phyloP scores from a whole-genome alignment of 192 early-diverging fungal genomes.

The Cetraspora pellucida region DNA sequence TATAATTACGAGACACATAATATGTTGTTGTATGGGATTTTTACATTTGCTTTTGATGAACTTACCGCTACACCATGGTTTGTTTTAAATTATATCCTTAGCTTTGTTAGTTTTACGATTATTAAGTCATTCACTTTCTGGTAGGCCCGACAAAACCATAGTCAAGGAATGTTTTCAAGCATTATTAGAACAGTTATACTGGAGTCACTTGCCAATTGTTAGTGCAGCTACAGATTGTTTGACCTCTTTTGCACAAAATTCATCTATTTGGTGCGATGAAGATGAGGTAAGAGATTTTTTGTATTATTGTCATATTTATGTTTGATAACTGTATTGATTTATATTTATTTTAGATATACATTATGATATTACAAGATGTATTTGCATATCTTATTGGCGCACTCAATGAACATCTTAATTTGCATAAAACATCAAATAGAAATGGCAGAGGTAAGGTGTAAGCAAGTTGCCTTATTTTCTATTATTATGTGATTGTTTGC shows the following conservation, averaged over 20 bases:
- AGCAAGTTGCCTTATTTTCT: not conserved
- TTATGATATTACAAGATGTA: constrained; percentile 60
- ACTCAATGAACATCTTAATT: constrained; percentile 66
- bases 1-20: constrained; percentile 42
- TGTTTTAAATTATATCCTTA: not conserved
- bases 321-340: not conserved
- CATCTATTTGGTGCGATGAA: constrained; percentile 53
- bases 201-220: constrained; percentile 60
- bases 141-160: constrained; percentile 30
- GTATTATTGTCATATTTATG: constrained; percentile 2
- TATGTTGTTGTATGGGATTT: constrained; percentile 45
- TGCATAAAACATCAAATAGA: constrained; percentile 43
- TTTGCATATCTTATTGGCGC: constrained; percentile 69
- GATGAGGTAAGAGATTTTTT: constrained; percentile 48
- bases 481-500: not conserved
- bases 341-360: constrained; percentile 10
- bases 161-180: constrained; percentile 65
- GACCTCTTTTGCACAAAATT: constrained; percentile 61
- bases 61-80: constrained; percentile 34
- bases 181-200: constrained; percentile 69
- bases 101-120: not conserved
- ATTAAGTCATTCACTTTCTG: not conserved
- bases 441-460: constrained; percentile 42
- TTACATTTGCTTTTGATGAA: constrained; percentile 43
- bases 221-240: constrained; percentile 68